Conservation (phyloP, 2,329 filamentous ascomycete species). For the Cytospora paraplurivora region DNA sequence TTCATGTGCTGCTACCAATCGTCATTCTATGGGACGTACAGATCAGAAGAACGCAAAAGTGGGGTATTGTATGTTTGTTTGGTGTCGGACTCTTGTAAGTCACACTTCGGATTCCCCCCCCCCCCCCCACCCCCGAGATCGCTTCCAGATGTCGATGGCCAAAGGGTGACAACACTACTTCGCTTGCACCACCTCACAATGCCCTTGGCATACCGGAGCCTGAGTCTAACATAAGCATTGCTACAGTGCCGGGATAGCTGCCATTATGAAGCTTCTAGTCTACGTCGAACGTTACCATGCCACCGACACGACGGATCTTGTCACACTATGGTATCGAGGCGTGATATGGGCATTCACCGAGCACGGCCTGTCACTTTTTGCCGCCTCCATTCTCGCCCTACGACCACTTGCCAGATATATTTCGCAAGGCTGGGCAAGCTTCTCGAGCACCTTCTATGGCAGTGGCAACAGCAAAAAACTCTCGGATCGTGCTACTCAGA, state of each 20-base stretch:
- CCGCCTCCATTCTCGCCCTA: slow-evolving; percentile 26
- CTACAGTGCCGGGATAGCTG: slow-evolving; percentile 22
- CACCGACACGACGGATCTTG: neutral
- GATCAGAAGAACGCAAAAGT: slow-evolving; percentile 18
- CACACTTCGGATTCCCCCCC: neutral
- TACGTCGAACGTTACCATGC: slow-evolving; percentile 17
- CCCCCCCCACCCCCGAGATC: neutral
- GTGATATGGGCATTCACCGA: slow-evolving; percentile 24
- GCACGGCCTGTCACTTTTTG: slow-evolving; percentile 27
- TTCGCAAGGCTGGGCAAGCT: neutral
- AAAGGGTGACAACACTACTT: too few relatives aligned
- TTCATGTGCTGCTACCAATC: slow-evolving; percentile 24
- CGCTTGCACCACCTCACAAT: too few relatives aligned
- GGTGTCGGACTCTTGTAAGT: slow-evolving; percentile 28
- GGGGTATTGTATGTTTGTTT: slow-evolving; percentile 23
- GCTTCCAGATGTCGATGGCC: too few relatives aligned
- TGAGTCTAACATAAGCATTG: neutral
- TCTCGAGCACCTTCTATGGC: slow-evolving; percentile 10
- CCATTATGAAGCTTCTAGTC: slow-evolving; percentile 24
- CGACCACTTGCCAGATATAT: slow-evolving; percentile 19
- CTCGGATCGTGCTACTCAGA: neutral
- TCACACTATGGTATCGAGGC: slow-evolving; percentile 14
- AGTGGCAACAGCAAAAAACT: slow-evolving; percentile 10
- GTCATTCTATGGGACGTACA: slow-evolving; percentile 28
- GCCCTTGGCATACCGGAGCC: too few relatives aligned